phyloP scores from a whole-genome alignment of 495 filamentous ascomycete species.

The Corynascus novoguineensis region DNA sequence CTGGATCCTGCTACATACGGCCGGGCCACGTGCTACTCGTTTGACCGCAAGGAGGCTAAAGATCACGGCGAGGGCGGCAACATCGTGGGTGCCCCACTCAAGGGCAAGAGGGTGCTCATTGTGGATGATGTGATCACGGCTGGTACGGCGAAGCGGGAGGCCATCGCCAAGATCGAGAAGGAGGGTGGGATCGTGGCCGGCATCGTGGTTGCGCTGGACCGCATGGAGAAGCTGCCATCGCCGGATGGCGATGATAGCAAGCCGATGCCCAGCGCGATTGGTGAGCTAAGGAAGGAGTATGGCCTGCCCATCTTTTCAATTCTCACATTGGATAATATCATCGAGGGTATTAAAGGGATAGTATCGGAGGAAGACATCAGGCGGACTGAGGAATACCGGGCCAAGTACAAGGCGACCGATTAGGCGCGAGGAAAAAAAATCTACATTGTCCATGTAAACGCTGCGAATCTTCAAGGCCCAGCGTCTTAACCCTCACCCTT shows the following conservation, averaged over 20 bases:
- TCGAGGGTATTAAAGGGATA: conserved; percentile 55
- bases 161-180: conserved; percentile 72
- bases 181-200: conserved; percentile 79
- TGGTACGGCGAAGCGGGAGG: conserved; percentile 87
- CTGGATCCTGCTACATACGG: conserved; percentile 52
- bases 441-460: background rate
- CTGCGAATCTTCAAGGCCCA: background rate
- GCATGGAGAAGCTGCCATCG: conserved; percentile 70
- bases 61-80: conserved; percentile 88
- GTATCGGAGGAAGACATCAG: conserved; percentile 57
- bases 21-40: conserved; percentile 63
- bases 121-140: conserved; percentile 96
- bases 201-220: conserved; percentile 81
- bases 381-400: conserved; percentile 71
- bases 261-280: conserved; percentile 63
- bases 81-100: conserved; percentile 80
- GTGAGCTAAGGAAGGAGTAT: conserved; percentile 68
- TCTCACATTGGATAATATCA: conserved; percentile 69
- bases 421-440: conserved; percentile 23
- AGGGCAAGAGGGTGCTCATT: conserved; percentile 78
- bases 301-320: conserved; percentile 52
- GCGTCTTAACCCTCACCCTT: background rate
- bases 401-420: conserved; percentile 62
- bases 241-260: conserved; percentile 48
- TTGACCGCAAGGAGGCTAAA: conserved; percentile 94